These are phyloP conservation scores for Pontederia paniculata DNA, from an alignment of 176 grass and related monocot genomes.

Conservation along the genomic window DNA sequence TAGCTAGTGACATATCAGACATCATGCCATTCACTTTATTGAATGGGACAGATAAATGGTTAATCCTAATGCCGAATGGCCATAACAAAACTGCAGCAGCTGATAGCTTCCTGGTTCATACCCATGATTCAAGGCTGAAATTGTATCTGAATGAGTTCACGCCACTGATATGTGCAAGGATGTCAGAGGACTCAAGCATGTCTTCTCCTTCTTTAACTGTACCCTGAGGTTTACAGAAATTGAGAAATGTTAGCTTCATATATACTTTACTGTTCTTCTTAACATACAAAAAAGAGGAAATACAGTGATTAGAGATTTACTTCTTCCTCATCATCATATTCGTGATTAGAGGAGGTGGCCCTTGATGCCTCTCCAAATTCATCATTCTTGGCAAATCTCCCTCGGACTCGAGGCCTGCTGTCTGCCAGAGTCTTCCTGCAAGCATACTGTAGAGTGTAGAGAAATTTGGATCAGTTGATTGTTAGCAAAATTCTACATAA, in stretches of 20 bases:
- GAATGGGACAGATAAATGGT: slow-evolving; percentile 19
- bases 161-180: slow-evolving; percentile 45
- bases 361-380: slow-evolving; percentile 51
- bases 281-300: too few species aligned
- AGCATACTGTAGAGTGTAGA: slow-evolving; percentile 58
- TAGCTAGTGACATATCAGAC: background rate
- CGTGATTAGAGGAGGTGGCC: slow-evolving; percentile 35
- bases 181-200: slow-evolving; percentile 40
- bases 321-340: slow-evolving; percentile 49
- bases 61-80: slow-evolving; percentile 17
- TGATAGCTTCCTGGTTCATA: slow-evolving; percentile 24
- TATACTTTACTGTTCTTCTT: too few species aligned
- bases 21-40: slow-evolving; percentile 43
- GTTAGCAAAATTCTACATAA: background rate
- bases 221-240: slow-evolving; percentile 11
- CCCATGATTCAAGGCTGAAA: slow-evolving; percentile 54
- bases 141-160: slow-evolving; percentile 49
- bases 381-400: slow-evolving; percentile 95
- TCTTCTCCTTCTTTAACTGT: slow-evolving; percentile 58
- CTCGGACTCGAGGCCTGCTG: slow-evolving; percentile 80
- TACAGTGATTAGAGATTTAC: background rate
- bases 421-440: slow-evolving; percentile 96
- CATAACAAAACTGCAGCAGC: slow-evolving; percentile 1
- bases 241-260: too few species aligned
- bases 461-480: background rate